Base-by-base conservation (phyloP, 2,329 filamentous ascomycete species). In the Nothophaeocryptopus gaeumannii region DNA sequence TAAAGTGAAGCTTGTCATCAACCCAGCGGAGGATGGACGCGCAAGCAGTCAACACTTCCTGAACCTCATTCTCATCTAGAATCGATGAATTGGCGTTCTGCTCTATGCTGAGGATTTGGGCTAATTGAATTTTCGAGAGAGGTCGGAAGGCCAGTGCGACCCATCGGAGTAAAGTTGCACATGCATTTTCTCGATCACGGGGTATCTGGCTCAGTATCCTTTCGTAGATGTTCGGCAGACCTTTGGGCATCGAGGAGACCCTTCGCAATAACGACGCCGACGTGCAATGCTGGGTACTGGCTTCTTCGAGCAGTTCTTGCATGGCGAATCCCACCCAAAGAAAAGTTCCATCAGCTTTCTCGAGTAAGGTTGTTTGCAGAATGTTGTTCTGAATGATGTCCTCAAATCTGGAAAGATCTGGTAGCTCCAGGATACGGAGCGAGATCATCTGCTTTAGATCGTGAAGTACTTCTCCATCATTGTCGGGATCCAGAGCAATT, bases 301-400 rank as follows among this genome's bases (percentile, higher is more conserved):
- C n/a, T n/a, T n/a, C n/a, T n/a, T n/a, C n/a, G n/a, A n/a, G n/a
- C 9, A 43, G 30, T 15, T 43, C 40, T 14, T 26, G 13, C 26
- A 30, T 34, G 3, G 40, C 40, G 40, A 43, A 43, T 3, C 40
- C 40, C 5, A 43, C 14, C 40, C 40, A 43, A 7, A 43, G 40
- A 9, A 43, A 32, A 31, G 40, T 43, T n/a, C 40, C 40, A 9
- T 16, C 29, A 14, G 40, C 26, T 13, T 16, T 12, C 31, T 9
- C 12, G 15, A 20, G 11, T 20, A 41, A n/a, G 13, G n/a, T 2
- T 26, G 26, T 13, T 8, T 11, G 30, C n/a, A 43, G 8, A n/a
- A n/a, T n/a, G n/a, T 14, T 14, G 8, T 34, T n/a, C n/a, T 33
- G 5, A 30, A 15, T 8, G 26, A 11, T 7, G 30, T 4, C 10